phyloP scores from a whole-genome alignment of 306 rosid genomes.

The Argentina anserina region DNA sequence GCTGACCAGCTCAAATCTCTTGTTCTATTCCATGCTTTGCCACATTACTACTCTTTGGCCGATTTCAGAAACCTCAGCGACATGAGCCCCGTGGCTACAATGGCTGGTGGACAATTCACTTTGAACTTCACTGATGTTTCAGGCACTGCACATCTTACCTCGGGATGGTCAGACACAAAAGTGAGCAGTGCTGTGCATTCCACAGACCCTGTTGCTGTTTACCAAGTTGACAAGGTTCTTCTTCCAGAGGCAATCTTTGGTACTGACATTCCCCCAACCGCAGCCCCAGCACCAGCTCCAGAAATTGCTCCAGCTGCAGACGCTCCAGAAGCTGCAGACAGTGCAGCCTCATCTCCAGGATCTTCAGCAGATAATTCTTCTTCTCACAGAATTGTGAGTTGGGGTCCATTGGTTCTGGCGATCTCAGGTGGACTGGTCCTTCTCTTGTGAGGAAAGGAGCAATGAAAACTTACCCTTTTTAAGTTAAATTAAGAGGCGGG shows the following conservation, averaged over 20 bases:
- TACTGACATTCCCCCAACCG: constrained; percentile 67
- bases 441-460: constrained; percentile 43
- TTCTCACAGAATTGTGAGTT: constrained; percentile 45
- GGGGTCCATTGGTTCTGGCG: constrained; percentile 53
- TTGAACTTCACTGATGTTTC: constrained; percentile 75
- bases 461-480: constrained; percentile 12
- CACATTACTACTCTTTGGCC: constrained; percentile 71
- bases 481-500: constrained; percentile 39
- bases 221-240: constrained; percentile 70
- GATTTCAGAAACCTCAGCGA: constrained; percentile 72
- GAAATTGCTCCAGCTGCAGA: constrained; percentile 71
- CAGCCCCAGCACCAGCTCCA: constrained; percentile 89
- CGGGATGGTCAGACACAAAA: constrained; percentile 85
- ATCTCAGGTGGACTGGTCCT: constrained; percentile 44
- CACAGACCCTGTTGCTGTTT: constrained; percentile 79
- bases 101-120: constrained; percentile 73
- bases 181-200: constrained; percentile 81
- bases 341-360: constrained; percentile 48
- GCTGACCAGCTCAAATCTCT: constrained; percentile 62
- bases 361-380: constrained; percentile 49
- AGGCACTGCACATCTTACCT: constrained; percentile 49
- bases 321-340: constrained; percentile 35
- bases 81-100: constrained; percentile 52
- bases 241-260: constrained; percentile 91
- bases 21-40: constrained; percentile 75